Evolutionary conservation across 306 rosid species (phyloP).

Genomic region (Begonia fuchsioides): DNA sequence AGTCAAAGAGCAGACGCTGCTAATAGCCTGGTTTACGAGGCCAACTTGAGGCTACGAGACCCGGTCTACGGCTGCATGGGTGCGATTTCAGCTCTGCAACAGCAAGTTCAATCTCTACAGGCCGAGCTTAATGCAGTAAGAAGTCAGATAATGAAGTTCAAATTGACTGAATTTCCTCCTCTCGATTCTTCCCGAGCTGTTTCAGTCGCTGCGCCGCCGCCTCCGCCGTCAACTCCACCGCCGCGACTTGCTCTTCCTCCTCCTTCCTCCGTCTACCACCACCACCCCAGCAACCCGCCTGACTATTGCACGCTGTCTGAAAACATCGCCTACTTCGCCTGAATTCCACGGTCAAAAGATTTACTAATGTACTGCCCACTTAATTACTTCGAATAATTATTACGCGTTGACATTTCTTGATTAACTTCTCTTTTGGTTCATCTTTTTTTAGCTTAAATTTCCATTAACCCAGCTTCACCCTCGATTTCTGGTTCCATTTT

Average conservation of each 20-base stretch:
- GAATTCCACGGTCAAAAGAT: background rate
- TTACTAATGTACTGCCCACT: too few species aligned
- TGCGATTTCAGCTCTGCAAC: slow-evolving; percentile 77
- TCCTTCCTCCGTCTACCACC: slow-evolving; percentile 26
- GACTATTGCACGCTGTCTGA: slow-evolving; percentile 15
- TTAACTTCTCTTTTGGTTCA: background rate
- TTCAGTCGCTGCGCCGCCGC: slow-evolving; percentile 38
- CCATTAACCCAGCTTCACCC: too few species aligned
- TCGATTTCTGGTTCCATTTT: too few species aligned
- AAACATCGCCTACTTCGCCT: slow-evolving; percentile 28
- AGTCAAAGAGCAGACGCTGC: slow-evolving; percentile 80
- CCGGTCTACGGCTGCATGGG: slow-evolving; percentile 98
- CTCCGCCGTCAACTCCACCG: slow-evolving; percentile 13
- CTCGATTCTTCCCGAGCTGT: slow-evolving; percentile 38
- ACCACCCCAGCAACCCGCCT: slow-evolving; percentile 17
- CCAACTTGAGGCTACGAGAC: slow-evolving; percentile 82
- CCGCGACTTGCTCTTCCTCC: slow-evolving; percentile 14
- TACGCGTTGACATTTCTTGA: too few species aligned
- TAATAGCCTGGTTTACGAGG: slow-evolving; percentile 83
- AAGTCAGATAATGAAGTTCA: slow-evolving; percentile 61
- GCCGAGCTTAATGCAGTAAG: slow-evolving; percentile 66
- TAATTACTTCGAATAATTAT: background rate
- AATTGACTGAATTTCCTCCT: slow-evolving; percentile 45
- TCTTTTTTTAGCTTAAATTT: too few species aligned
- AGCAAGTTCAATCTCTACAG: slow-evolving; percentile 65